These are phyloP conservation scores for Pichia kudriavzevii DNA, from an alignment of 1,139 yeast genomes.

Conservation along the genomic window DNA sequence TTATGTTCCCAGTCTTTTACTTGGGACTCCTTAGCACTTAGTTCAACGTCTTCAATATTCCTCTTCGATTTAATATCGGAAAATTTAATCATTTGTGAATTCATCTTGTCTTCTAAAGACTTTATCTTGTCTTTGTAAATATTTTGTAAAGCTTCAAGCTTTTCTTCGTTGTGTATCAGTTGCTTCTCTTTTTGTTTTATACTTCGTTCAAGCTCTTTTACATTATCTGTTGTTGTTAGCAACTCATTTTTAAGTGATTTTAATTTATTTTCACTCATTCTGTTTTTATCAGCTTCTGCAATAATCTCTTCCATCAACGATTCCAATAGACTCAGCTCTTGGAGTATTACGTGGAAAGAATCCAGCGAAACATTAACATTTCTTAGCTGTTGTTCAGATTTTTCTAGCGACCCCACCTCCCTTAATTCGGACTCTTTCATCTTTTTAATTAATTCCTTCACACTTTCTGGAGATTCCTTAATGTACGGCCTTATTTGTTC, in stretches of 20 bases:
- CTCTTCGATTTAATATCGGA: conserved; percentile 44
- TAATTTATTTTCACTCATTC: conserved; percentile 35
- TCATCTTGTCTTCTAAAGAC: conserved; percentile 43
- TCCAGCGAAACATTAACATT: conserved; percentile 51
- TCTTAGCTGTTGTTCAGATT: conserved; percentile 42
- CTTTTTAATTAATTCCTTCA: conserved; percentile 49
- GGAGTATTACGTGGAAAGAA: conserved; percentile 49
- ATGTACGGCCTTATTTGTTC: conserved; percentile 56
- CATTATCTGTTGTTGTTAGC: conserved; percentile 39
- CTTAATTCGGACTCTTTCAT: conserved; percentile 41
- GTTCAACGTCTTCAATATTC: conserved; percentile 44
- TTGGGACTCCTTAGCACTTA: conserved; percentile 40
- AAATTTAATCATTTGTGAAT: conserved; percentile 37
- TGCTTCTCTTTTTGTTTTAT: conserved; percentile 46
- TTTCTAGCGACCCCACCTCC: conserved; percentile 35
- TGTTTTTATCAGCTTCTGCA: conserved; percentile 43
- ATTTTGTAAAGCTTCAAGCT: conserved; percentile 41
- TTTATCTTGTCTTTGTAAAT: conserved; percentile 47
- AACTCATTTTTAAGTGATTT: conserved; percentile 38
- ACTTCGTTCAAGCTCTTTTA: conserved; percentile 44
- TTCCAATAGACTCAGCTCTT: conserved; percentile 45
- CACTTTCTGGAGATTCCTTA: conserved; percentile 52
- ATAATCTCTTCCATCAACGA: conserved; percentile 53
- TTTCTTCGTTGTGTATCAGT: conserved; percentile 37
- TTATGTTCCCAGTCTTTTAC: conserved; percentile 41